Conservation (phyloP, 768 basidiomycete genomes). For the Lentinula sp. region DNA sequence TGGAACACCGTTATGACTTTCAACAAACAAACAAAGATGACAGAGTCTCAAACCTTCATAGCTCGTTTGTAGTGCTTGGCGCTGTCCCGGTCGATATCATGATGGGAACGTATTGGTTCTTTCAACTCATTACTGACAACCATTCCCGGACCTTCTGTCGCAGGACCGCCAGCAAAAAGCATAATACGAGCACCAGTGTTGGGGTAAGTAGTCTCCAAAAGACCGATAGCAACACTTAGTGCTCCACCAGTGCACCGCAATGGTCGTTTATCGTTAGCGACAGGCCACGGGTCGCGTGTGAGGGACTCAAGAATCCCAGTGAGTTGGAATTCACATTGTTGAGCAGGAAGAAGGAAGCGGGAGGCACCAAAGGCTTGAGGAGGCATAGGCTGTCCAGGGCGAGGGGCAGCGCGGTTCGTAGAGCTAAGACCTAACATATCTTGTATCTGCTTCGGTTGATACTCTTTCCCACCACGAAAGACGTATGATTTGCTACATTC, state of each 20-base stretch:
- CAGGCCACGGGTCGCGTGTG: conserved; percentile 93
- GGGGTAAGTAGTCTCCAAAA: conserved; percentile 92
- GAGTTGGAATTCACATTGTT: conserved; percentile 93
- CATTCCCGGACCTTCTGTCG: conserved; percentile 95
- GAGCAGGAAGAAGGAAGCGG: conserved; percentile 86
- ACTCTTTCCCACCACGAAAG: conserved; percentile 97
- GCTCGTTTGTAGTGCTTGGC: conserved; percentile 98
- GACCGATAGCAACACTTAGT: conserved; percentile 84
- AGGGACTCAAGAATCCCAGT: conserved; percentile 89
- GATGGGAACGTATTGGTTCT: conserved; percentile 97
- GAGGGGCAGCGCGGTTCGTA: conserved; percentile 76
- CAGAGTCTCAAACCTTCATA: conserved; percentile 60
- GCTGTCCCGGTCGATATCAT: conserved; percentile 95
- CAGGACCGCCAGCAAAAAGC: conserved; percentile 92
- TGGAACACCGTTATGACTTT: conserved; percentile 23
- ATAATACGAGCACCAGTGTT: conserved; percentile 96
- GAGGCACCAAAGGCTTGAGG: conserved; percentile 79
- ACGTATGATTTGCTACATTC: conserved; percentile 98
- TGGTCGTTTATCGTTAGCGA: conserved; percentile 89
- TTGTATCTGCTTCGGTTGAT: conserved; percentile 91
- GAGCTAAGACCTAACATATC: conserved; percentile 93
- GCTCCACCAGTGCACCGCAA: conserved; percentile 95
- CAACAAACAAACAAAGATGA: background rate
- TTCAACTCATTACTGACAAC: conserved; percentile 93
- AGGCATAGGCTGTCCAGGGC: conserved; percentile 78